Percentiles rank a stretch among this genome's conserved stretches.
phyloP scores from a whole-genome alignment of 108 stramenopile genomes.

The Cyclostephanos invisitatus region DNA sequence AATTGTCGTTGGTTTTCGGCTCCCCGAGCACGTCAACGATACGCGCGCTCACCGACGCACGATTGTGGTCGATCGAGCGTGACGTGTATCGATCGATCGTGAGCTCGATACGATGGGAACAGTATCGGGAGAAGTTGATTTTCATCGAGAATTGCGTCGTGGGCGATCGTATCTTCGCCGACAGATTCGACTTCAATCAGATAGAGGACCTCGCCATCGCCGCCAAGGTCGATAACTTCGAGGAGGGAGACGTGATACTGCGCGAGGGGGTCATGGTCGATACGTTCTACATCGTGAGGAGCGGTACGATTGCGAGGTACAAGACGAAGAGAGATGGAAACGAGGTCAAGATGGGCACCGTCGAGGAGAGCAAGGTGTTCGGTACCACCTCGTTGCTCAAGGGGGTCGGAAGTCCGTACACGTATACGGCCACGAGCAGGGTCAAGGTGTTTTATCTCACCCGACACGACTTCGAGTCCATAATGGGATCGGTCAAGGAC shows the following conservation, averaged over 20 bases:
- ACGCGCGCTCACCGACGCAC: conserved; percentile 54
- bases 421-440: conserved; percentile 53
- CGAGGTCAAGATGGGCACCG: conserved; percentile 39
- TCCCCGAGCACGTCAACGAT: conserved; percentile 90
- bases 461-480: conserved; percentile 59
- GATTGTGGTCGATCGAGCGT: conserved; percentile 85
- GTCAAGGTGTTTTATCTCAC: conserved; percentile 53
- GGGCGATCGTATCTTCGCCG: conserved; percentile 43
- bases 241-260: conserved; percentile 75
- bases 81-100: conserved; percentile 70
- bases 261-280: conserved; percentile 88
- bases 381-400: conserved; percentile 82
- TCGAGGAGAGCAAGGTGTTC: conserved; percentile 45
- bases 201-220: conserved; percentile 66
- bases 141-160: conserved; percentile 66
- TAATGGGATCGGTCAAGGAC: conserved; percentile 66
- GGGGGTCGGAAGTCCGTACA: conserved; percentile 58
- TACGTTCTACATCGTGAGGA: conserved; percentile 80
- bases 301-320: conserved; percentile 57
- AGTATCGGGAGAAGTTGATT: conserved; percentile 54
- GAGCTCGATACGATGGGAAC: conserved; percentile 55
- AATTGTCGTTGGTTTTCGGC: conserved; percentile 79
- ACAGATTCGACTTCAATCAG: conserved; percentile 53
- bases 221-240: conserved; percentile 54
- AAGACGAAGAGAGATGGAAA: conserved; percentile 38